These are phyloP conservation scores for Thielaviopsis punctulata DNA, from an alignment of 2,329 filamentous ascomycete species.

Conservation along the genomic window DNA sequence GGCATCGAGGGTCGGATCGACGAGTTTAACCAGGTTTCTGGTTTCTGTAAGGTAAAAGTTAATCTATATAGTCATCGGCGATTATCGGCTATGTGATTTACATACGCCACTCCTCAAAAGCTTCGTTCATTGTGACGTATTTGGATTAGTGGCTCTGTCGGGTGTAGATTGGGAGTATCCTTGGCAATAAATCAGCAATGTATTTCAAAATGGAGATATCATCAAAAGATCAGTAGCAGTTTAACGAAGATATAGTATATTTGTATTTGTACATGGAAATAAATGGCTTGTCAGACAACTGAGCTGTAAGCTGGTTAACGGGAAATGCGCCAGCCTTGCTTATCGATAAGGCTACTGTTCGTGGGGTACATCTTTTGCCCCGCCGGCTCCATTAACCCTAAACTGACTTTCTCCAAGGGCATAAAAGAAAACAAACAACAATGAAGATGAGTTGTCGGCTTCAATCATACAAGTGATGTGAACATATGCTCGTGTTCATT, in stretches of 20 bases:
- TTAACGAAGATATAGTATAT: no score
- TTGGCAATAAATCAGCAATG: not conserved
- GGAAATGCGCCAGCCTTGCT: not conserved
- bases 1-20: constrained; percentile 75
- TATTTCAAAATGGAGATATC: not conserved
- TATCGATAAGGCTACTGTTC: constrained; percentile 12
- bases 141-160: not conserved
- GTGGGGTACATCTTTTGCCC: no score
- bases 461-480: no score
- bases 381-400: not conserved
- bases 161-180: not conserved
- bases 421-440: no score
- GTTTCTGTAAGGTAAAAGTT: constrained; percentile 42
- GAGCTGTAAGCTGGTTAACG: not conserved
- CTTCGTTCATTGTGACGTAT: constrained; percentile 16
- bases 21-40: constrained; percentile 67
- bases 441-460: no score
- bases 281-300: not conserved
- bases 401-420: no score
- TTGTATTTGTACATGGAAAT: not conserved
- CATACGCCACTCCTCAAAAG: constrained; percentile 18
- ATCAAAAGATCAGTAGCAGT: no score
- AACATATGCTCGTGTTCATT: no score
- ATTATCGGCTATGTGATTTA: not conserved
- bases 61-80: not conserved